Conservation (phyloP, 371 early-diverging fungal genomes). For the Lichtheimia corymbifera region DNA sequence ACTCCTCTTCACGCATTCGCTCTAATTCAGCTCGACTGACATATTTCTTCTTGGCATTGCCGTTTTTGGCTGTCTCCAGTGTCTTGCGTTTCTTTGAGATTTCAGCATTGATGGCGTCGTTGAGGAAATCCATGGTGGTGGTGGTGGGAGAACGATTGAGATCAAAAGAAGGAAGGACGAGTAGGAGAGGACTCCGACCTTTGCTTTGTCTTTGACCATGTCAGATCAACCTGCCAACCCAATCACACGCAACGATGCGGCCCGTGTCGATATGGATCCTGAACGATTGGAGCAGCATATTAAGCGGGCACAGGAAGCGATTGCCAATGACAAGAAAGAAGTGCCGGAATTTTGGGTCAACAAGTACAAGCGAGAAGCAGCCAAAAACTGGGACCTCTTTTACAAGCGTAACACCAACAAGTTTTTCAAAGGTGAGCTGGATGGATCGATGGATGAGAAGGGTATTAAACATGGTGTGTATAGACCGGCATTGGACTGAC, state of each 20-base stretch:
- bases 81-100: constrained; percentile 68
- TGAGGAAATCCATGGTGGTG: constrained; percentile 63
- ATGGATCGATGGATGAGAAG: not conserved
- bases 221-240: not conserved
- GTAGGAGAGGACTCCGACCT: no score
- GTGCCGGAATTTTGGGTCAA: constrained; percentile 79
- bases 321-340: constrained; percentile 63
- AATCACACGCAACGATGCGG: constrained; percentile 20
- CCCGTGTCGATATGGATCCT: constrained; percentile 32
- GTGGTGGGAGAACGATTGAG: not conserved
- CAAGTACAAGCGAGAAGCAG: constrained; percentile 83
- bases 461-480: not conserved
- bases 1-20: constrained; percentile 66
- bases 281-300: constrained; percentile 51
- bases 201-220: no score
- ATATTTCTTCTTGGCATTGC: constrained; percentile 64
- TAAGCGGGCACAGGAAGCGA: constrained; percentile 60
- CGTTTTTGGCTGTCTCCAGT: constrained; percentile 35
- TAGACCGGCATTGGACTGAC: constrained; percentile 94
- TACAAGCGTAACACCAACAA: constrained; percentile 92
- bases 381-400: constrained; percentile 87
- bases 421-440: constrained; percentile 73
- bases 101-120: constrained; percentile 63
- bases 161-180: constrained; percentile 6
- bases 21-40: constrained; percentile 79